Base-by-base conservation (phyloP, 495 filamentous ascomycete genomes). In the Xylaria nigripes region DNA sequence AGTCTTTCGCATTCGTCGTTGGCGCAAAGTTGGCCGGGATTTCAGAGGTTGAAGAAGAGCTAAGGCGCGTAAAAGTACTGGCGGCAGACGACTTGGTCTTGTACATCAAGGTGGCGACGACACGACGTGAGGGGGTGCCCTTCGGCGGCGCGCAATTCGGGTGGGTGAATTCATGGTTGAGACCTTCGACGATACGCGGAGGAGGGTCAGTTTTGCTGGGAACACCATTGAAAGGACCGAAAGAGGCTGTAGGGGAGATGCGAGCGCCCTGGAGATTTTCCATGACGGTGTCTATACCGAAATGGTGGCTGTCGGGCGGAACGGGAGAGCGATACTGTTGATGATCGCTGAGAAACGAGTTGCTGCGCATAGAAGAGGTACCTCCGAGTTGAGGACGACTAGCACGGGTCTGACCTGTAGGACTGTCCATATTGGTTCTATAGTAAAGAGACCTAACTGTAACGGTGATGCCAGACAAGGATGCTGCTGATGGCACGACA, bases 71-170 rank as follows among this genome's bases (percentile, higher is more conserved):
- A 36, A 67, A 71, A 36, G 58, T 65, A 44, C 61, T 53, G 8
- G 50, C 68, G 50, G 64, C 61, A 38, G 63, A 46, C 10, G 66
- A 53, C 40, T 61, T 73, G 12, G 77, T 74, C 68, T 84, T 83
- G 68, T 89, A 88, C 56, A 89, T 81, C 25, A 89, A 60, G 0
- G 85, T 87, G 1, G 85, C 86, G 29, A 89, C 66, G 12, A 91
- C 62, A 24, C 69, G 61, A 38, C 75, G 70, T 22, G 70, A 66
- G 22, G 45, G 60, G 25, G 62, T 58, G 5, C 75, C 76, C 6
- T 69, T 63, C 2, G 68, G 53, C 12, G 77, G 67, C 25, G 76
- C 76, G 60, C 81, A 84, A 63, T 77, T 76, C 1, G 72, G 69
- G 50, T 82, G 80, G 30, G 79, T 76, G 47, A 82, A 65, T 22